Percentiles rank a stretch among this genome's conserved stretches.
These are phyloP conservation scores for Ambrosia trifida DNA, from an alignment of 129 eudicot species.

Conservation along the genomic window DNA sequence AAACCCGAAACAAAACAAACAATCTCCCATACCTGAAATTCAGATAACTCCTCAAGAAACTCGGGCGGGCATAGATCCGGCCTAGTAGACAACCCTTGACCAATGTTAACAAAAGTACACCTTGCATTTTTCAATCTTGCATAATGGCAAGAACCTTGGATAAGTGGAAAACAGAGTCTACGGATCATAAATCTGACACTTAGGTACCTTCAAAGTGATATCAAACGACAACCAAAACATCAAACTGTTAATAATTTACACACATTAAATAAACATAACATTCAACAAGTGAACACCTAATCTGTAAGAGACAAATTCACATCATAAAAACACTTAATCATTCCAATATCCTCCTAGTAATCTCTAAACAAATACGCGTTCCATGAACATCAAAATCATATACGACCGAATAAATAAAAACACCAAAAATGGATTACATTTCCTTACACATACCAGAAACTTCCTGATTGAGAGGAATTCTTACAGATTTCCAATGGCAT, in stretches of 20 bases:
- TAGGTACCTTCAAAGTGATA: slow-evolving; percentile 59
- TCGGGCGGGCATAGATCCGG: no score
- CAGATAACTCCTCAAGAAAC: no score
- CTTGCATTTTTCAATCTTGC: no score
- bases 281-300: slow-evolving; percentile 49
- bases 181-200: slow-evolving; percentile 76
- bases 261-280: not conserved
- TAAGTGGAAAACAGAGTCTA: no score
- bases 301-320: slow-evolving; percentile 89
- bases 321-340: slow-evolving; percentile 75
- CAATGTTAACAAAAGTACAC: no score
- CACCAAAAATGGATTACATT: not conserved
- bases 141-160: no score
- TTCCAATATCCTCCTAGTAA: slow-evolving; percentile 97
- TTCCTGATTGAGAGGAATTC: no score
- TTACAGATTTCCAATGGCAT: no score
- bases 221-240: slow-evolving; percentile 1
- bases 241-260: not conserved
- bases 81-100: no score
- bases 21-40: no score
- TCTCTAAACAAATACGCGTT: slow-evolving; percentile 95
- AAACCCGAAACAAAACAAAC: no score
- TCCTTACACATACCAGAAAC: slow-evolving; percentile 70
- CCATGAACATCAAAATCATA: slow-evolving; percentile 14
- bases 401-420: not conserved